Conservation (phyloP, 495 filamentous ascomycete genomes). For the Hapsidospora chrysogenum region DNA sequence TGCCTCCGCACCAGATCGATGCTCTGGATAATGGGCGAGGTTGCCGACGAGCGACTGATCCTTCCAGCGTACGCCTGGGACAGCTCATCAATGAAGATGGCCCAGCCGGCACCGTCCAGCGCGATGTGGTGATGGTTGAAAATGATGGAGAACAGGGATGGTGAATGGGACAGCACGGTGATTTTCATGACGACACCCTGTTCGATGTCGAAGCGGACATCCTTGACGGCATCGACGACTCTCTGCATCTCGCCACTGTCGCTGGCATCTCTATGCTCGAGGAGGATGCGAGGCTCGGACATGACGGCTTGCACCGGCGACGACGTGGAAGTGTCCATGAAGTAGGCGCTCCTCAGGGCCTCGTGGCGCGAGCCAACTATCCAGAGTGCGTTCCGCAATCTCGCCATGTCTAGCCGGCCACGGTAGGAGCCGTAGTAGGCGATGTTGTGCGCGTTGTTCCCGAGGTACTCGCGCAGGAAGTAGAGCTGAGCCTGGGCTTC, state of each 20-base stretch:
- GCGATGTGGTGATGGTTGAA: conserved; percentile 13
- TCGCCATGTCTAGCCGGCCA: too few species aligned
- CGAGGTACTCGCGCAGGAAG: too few species aligned
- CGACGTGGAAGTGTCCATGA: too few species aligned
- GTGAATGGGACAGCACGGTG: conserved; percentile 5
- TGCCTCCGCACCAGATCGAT: background rate
- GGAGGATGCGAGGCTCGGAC: too few species aligned
- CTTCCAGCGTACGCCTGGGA: background rate
- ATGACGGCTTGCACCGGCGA: too few species aligned
- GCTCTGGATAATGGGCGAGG: background rate
- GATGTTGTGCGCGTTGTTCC: too few species aligned
- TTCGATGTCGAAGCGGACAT: conserved; percentile 7
- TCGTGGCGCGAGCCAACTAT: too few species aligned
- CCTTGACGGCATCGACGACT: conserved; percentile 3
- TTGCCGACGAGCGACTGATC: background rate
- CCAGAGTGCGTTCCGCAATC: too few species aligned
- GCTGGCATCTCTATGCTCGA: too few species aligned
- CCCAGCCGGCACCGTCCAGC: conserved; percentile 12
- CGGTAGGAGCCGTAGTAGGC: too few species aligned
- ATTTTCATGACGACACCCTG: conserved; percentile 7
- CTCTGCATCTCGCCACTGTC: conserved; percentile 2
- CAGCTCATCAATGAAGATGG: conserved; percentile 1
- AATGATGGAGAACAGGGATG: conserved; percentile 6
- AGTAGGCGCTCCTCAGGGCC: too few species aligned
- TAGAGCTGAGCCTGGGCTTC: too few species aligned